Evolutionary conservation across 225 moss, liverwort and hornwort species (phyloP).

Genomic region (Polytrichum formosum): DNA sequence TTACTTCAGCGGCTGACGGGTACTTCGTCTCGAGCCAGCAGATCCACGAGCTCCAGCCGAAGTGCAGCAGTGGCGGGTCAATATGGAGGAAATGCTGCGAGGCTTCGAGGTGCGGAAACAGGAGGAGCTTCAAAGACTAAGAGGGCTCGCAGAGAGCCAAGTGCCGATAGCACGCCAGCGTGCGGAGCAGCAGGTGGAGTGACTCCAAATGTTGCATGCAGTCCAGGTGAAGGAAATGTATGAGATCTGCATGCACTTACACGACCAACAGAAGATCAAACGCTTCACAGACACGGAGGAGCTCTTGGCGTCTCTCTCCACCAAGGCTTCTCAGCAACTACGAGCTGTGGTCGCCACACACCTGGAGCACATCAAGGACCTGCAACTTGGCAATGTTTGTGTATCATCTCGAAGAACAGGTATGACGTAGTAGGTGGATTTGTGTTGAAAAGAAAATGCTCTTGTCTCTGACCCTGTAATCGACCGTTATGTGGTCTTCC

Average conservation of each 20-base stretch:
- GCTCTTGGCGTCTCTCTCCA: slow-evolving; percentile 19
- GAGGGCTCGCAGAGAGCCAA: slow-evolving; percentile 16
- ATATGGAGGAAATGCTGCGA: slow-evolving; percentile 23
- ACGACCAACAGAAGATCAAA: slow-evolving; percentile 12
- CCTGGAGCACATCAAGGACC: slow-evolving; percentile 34
- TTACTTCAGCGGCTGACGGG: background rate
- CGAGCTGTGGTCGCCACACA: slow-evolving; percentile 16
- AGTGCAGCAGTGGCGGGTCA: slow-evolving; percentile 24
- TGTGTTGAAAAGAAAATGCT: too few species aligned
- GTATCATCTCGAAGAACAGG: slow-evolving; percentile 26
- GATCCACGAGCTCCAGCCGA: slow-evolving; percentile 19
- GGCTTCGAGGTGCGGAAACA: slow-evolving; percentile 26
- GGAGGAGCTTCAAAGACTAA: slow-evolving; percentile 24
- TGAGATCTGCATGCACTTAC: slow-evolving; percentile 23
- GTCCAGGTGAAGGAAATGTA: slow-evolving; percentile 27
- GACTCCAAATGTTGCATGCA: slow-evolving; percentile 18
- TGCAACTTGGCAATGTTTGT: slow-evolving; percentile 13
- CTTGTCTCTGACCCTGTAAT: too few species aligned
- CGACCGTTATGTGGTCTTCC: too few species aligned
- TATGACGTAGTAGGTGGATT: background rate
- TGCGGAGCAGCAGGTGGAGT: slow-evolving; percentile 27
- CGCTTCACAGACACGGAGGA: slow-evolving; percentile 7
- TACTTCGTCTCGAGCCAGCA: slow-evolving; percentile 15
- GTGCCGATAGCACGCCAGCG: slow-evolving; percentile 6
- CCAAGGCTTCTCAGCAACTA: slow-evolving; percentile 19